Conservation (phyloP, 495 filamentous ascomycete genomes). For the Penicillium subrubescens region DNA sequence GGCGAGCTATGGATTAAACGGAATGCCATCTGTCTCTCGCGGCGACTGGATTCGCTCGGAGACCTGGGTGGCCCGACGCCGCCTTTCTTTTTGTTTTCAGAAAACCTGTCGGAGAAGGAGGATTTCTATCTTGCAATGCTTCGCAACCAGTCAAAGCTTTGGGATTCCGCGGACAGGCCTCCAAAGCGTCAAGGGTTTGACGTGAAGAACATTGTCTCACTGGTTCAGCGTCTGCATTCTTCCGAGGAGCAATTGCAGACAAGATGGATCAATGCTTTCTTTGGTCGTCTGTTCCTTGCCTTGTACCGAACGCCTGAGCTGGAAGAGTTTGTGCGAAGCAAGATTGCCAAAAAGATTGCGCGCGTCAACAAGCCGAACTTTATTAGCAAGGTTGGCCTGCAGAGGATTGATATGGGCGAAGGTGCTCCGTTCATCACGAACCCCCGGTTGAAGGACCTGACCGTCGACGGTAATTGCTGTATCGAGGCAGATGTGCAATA, state of each 20-base stretch:
- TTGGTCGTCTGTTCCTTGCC: constrained; percentile 84
- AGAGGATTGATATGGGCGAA: constrained; percentile 82
- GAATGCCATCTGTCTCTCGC: constrained; percentile 84
- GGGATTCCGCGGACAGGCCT: constrained; percentile 55
- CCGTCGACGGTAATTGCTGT: constrained; percentile 83
- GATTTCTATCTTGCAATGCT: constrained; percentile 96
- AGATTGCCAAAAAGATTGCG: constrained; percentile 95
- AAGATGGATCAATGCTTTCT: constrained; percentile 89
- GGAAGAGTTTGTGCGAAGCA: constrained; percentile 74
- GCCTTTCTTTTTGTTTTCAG: constrained; percentile 92
- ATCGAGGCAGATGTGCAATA: constrained; percentile 87
- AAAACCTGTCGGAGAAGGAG: constrained; percentile 93
- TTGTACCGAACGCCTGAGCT: constrained; percentile 82
- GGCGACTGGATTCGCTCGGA: constrained; percentile 65
- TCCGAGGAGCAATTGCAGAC: constrained; percentile 91
- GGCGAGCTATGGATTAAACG: constrained; percentile 94
- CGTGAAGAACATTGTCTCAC: constrained; percentile 76
- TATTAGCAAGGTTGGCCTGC: constrained; percentile 76
- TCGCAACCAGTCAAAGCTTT: constrained; percentile 73
- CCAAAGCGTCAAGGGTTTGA: constrained; percentile 80
- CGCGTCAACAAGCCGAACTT: constrained; percentile 91
- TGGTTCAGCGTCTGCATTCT: constrained; percentile 88
- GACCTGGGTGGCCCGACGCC: constrained; percentile 61
- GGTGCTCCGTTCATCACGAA: constrained; percentile 88
- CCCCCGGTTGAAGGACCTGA: constrained; percentile 84